Conservation (phyloP, 495 filamentous ascomycete genomes). For the Trichoderma gamsii region DNA sequence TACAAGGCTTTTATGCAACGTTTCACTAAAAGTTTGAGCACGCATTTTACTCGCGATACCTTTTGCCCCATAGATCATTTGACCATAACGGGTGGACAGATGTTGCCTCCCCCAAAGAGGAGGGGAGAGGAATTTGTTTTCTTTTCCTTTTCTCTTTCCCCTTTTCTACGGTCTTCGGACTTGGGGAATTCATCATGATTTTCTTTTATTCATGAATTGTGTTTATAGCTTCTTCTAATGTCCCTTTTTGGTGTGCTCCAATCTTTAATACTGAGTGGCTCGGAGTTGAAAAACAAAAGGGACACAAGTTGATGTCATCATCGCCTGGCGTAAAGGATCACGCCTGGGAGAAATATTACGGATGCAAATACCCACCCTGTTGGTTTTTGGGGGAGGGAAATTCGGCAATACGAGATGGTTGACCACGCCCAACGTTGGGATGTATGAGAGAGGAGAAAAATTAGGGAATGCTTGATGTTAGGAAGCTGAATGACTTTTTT, state of each 20-base stretch:
- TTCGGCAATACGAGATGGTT: not conserved
- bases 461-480: not conserved
- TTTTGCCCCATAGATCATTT: conserved; percentile 14
- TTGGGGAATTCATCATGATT: conserved; percentile 1
- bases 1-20: conserved; percentile 30
- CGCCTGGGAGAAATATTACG: not conserved
- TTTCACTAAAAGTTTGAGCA: conserved; percentile 13
- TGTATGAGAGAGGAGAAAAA: not conserved
- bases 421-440: not conserved
- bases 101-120: conserved; percentile 8
- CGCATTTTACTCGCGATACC: conserved; percentile 10
- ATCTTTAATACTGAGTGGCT: conserved; percentile 1
- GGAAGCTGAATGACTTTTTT: not conserved
- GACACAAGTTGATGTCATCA: conserved; percentile 2
- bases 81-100: conserved; percentile 10
- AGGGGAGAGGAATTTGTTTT: conserved; percentile 21
- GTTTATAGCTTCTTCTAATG: conserved; percentile 20
- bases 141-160: conserved; percentile 16
- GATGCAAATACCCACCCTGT: not conserved
- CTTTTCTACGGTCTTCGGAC: not conserved
- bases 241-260: conserved; percentile 20
- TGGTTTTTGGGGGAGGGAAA: not conserved
- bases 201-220: conserved; percentile 12
- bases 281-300: not conserved
- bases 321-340: not conserved